phyloP scores from a whole-genome alignment of 2,329 filamentous ascomycete species.

The Fusarium solani-melongenae region DNA sequence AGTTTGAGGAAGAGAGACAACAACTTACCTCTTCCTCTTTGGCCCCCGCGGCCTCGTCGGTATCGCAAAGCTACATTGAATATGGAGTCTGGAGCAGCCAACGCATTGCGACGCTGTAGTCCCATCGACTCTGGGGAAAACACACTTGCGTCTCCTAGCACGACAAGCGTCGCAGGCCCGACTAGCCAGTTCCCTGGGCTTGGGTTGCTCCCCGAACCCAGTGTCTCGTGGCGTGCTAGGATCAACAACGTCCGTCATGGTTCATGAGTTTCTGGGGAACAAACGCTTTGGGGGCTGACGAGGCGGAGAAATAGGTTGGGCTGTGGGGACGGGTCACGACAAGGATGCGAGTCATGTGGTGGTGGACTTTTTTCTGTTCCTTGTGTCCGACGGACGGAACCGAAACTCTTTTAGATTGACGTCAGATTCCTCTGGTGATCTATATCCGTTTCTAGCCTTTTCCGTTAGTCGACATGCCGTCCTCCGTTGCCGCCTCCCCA shows the following conservation, averaged over 20 bases:
- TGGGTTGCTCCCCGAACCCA: neutral
- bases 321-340: neutral
- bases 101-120: neutral
- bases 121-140: slow-evolving; percentile 7
- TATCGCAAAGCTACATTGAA: slow-evolving; percentile 25
- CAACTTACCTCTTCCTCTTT: slow-evolving; percentile 18
- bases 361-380: neutral
- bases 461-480: neutral
- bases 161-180: slow-evolving; percentile 41
- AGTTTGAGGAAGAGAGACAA: too few species aligned
- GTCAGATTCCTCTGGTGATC: neutral
- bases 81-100: neutral
- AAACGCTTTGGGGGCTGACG: neutral
- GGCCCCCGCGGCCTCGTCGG: slow-evolving; percentile 40
- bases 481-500: neutral
- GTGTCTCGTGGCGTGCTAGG: neutral
- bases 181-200: slow-evolving; percentile 26
- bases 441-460: neutral
- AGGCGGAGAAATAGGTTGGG: slow-evolving; percentile 11
- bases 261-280: neutral
- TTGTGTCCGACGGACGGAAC: neutral
- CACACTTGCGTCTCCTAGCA: slow-evolving; percentile 38
- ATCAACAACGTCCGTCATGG: neutral
- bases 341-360: neutral
- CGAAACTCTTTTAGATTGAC: neutral